Conservation (phyloP, 1,284 basidiomycete genomes). For the Tilletia indica region DNA sequence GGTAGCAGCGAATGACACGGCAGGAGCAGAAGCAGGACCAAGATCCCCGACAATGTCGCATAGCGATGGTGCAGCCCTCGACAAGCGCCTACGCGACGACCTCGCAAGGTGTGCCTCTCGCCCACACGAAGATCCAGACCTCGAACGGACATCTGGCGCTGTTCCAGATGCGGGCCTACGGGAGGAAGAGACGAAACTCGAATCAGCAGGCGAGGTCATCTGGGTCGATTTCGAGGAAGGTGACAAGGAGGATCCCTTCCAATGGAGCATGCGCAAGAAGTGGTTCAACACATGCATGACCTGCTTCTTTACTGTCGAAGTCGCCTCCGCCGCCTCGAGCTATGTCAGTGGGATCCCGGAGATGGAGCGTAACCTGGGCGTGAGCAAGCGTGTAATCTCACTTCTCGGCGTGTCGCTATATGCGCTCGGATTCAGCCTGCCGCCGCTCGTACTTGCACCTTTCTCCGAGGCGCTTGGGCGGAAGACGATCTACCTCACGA, state of each 20-base stretch:
- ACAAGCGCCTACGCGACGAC: no score
- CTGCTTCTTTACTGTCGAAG: slow-evolving; percentile 61
- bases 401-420: slow-evolving; percentile 62
- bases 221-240: slow-evolving; percentile 64
- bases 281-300: slow-evolving; percentile 66
- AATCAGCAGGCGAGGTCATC: slow-evolving; percentile 39
- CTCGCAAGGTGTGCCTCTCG: no score
- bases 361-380: slow-evolving; percentile 68
- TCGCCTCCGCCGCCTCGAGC: slow-evolving; percentile 60
- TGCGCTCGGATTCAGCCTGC: slow-evolving; percentile 67
- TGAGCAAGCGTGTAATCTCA: slow-evolving; percentile 65
- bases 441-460: slow-evolving; percentile 66
- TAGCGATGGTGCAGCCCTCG: no score
- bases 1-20: no score
- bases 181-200: neutral
- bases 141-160: slow-evolving; percentile 29
- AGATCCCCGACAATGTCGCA: no score
- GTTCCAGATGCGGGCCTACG: slow-evolving; percentile 2
- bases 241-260: slow-evolving; percentile 64
- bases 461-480: slow-evolving; percentile 76
- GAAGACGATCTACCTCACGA: slow-evolving; percentile 67
- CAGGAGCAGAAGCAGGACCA: no score
- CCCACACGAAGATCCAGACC: slow-evolving; percentile 14
- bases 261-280: slow-evolving; percentile 62
- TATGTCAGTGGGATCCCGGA: slow-evolving; percentile 65